phyloP scores from a whole-genome alignment of 257 asterid species.

The Asclepias syriaca region DNA sequence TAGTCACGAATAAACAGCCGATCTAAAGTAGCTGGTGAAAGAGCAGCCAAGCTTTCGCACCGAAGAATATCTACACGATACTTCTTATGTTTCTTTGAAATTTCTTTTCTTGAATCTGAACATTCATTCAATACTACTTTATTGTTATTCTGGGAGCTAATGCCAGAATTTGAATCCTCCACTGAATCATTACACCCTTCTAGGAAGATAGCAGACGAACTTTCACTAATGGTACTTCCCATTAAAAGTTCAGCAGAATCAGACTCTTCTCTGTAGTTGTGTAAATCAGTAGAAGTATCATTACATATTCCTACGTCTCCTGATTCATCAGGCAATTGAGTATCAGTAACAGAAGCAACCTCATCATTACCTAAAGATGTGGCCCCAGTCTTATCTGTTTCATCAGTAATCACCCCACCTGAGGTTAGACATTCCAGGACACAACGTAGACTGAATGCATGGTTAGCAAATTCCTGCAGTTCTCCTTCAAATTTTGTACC shows the following conservation, averaged over 20 bases:
- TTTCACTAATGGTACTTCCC: conserved; percentile 28
- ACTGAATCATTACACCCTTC: conserved; percentile 33
- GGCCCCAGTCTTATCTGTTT: conserved; percentile 30
- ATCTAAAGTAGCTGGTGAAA: conserved; percentile 84
- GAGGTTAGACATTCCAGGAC: conserved; percentile 89
- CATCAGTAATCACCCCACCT: conserved; percentile 67
- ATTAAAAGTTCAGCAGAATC: conserved; percentile 32
- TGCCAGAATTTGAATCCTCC: conserved; percentile 35
- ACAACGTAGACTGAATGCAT: conserved; percentile 96
- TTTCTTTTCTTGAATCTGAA: conserved; percentile 39
- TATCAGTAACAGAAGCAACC: conserved; percentile 30
- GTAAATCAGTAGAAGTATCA: conserved; percentile 28
- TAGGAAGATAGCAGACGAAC: conserved; percentile 24
- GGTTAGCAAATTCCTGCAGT: conserved; percentile 96
- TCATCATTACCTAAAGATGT: conserved; percentile 41
- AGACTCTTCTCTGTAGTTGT: conserved; percentile 26
- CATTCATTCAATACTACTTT: conserved; percentile 38
- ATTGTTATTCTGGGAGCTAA: conserved; percentile 42
- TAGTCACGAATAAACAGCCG: conserved; percentile 94
- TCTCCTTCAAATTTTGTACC: conserved; percentile 98
- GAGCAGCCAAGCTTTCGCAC: conserved; percentile 97
- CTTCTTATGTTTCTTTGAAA: conserved; percentile 46
- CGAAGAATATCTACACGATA: conserved; percentile 93
- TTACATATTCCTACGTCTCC: conserved; percentile 29
- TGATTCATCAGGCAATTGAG: conserved; percentile 25